Conservation (phyloP, 2,329 filamentous ascomycete genomes). For the Penicillium sp. region DNA sequence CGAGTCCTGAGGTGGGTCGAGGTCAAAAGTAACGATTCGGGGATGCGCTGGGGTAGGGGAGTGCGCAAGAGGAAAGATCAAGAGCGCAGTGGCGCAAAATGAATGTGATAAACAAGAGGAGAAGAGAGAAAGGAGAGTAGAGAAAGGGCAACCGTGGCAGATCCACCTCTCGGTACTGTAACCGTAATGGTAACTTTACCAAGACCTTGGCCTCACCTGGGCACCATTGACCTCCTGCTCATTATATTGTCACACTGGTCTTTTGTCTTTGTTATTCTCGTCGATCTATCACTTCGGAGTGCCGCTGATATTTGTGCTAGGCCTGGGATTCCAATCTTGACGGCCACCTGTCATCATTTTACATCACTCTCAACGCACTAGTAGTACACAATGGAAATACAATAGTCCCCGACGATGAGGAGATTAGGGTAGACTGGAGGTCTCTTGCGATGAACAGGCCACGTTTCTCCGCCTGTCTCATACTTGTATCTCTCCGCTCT, state of each 20-base stretch:
- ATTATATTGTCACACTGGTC: background rate
- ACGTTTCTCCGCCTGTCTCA: conserved; percentile 23
- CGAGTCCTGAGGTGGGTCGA: background rate
- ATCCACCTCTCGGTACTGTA: conserved; percentile 16
- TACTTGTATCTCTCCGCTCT: background rate
- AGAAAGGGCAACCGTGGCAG: conserved; percentile 24
- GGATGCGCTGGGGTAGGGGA: background rate
- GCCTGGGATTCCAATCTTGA: background rate
- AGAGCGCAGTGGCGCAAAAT: conserved; percentile 13
- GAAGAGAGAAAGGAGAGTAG: conserved; percentile 20
- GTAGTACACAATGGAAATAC: conserved; percentile 1
- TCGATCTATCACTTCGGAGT: background rate
- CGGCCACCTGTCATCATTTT: background rate
- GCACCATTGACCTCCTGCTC: background rate
- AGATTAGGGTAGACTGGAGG: background rate
- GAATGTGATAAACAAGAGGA: conserved; percentile 4
- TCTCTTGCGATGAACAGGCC: conserved; percentile 23
- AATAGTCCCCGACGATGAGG: conserved; percentile 8
- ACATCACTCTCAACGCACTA: background rate
- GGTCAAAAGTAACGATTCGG: background rate
- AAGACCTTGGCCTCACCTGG: background rate
- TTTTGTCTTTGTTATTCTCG: background rate
- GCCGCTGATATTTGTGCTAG: background rate
- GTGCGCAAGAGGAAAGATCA: background rate
- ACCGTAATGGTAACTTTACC: conserved; percentile 14